Base-by-base conservation (phyloP, 192 early-diverging fungal species). In the Coemansia sp. region DNA sequence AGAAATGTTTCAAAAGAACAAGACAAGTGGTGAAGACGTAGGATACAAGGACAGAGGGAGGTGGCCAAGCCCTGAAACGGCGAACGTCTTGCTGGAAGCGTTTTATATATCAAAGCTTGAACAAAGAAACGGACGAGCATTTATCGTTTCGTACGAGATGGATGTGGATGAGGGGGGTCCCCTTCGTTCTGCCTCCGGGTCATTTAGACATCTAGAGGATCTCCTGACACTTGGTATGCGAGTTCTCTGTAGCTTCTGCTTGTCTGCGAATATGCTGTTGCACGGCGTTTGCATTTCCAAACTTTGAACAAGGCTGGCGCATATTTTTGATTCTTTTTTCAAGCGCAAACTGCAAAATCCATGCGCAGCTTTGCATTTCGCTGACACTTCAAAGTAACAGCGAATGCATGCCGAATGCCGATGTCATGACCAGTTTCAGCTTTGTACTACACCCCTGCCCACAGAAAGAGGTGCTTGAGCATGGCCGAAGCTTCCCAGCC, bases 181-280 rank as follows among this genome's bases (percentile, higher is more conserved):
- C 18, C 44, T 46, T 18, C 18, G 44, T 46, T 11, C 44, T 46
- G 18, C 12, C 14, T 18, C 16, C 44, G 16, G 44, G 44, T 18
- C 44, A 18, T 46, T 46, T 46, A 14, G 44, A 5, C 44, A 14
- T 15, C 14, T 46, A 14, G 12, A 46, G 44, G 44, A 46, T 46
- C 44, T 46, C 44, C 44, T 46, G 44, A 46, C 44, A 26, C 65
- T 59, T 18, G 30, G 64, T 45, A 24, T 23, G 36, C 36, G 43
- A 14, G 33, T 41, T 11, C 7, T 7, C 39, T 41, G 39, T 12
- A 18, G 18, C 16, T 46, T 46, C 16, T 18, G 44, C 44, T 46
- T 41, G 39, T 41, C 39, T 41, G 39, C 1, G 39, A 41, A 41
- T 41, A 41, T 41, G 39, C 39, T 41, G 39, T 41, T 46, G 44